Base-by-base conservation (phyloP, 2,329 filamentous ascomycete species). In the Fusarium staphyleae region DNA sequence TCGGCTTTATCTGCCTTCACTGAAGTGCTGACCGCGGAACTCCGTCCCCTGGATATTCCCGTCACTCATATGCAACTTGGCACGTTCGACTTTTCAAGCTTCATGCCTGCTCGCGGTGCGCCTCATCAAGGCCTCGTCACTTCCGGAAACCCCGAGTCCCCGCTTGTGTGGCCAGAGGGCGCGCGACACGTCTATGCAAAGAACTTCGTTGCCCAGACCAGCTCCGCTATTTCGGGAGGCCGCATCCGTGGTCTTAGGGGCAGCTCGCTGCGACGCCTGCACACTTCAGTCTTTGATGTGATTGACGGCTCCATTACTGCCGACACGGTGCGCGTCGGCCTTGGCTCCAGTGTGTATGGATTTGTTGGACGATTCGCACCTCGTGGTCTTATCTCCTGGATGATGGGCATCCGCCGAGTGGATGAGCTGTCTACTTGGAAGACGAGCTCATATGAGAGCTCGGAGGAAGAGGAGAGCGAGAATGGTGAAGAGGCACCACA, bases 11-110 rank as follows among this genome's bases (percentile, higher is more conserved):
- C 90, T 11, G 90, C 91, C 19, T 96, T 96, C 70, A 89, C 90
- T 22, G 84, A 89, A 43, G 90, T 91, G 1, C 81, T 98, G 10
- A 83, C 89, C 12, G 86, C 87, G 48, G 95, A 98, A 77, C 82
- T 97, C 33, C 81, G 83, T 4, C 86, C 90, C 4, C 80, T 95
- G 29, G 83, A 82, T 45, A 88, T 97, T 46, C 84, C 88, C 32
- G 89, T 97, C 15, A 89, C 89, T 2, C 91, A 97, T 70, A 82
- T 99, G 71, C 91, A 93, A 74, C 86, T 98, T 2, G 95, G 95
- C 52, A 93, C 91, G 16, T 91, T 99, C 70, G 93, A 98, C 74
- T 87, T 93, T 66, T 85, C 86, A 6, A 81, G 87, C 57, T 86
- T 87, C 74, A 81, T 81, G 2, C 82, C 81, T 22, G 66, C 74